Evolutionary conservation across 164 flowering plant genomes (phyloP).

Genomic region (Kingdonia uniflora): DNA sequence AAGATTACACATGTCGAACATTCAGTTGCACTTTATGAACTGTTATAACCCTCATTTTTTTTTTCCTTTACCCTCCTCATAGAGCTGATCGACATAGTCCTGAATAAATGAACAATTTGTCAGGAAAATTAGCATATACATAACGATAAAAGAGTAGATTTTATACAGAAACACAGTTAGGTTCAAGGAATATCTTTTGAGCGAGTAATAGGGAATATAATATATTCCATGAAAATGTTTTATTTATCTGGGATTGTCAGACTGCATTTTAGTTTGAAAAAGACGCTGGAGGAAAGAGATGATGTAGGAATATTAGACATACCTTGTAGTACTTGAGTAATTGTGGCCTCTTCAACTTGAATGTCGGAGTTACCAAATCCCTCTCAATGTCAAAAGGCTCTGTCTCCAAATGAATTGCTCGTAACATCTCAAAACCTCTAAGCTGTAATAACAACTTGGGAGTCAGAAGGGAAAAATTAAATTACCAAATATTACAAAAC

Average conservation of each 20-base stretch:
- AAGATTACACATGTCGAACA: no score
- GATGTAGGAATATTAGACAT: neutral
- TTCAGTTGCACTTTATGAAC: no score
- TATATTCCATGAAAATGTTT: no score
- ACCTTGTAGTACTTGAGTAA: constrained; percentile 86
- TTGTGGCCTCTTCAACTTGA: constrained; percentile 87
- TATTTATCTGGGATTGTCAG: no score
- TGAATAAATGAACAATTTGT: constrained; percentile 18
- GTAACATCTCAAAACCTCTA: constrained; percentile 84
- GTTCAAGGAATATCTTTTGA: no score
- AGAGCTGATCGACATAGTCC: constrained; percentile 54
- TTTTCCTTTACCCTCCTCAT: constrained; percentile 47
- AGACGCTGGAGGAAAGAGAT: neutral
- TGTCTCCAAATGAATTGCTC: constrained; percentile 81
- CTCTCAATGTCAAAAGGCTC: constrained; percentile 76
- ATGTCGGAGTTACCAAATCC: constrained; percentile 86
- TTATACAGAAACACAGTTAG: no score
- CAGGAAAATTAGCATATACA: no score
- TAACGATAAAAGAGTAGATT: no score
- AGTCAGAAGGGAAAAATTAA: constrained; percentile 14
- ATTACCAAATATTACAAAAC: neutral
- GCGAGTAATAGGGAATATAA: no score
- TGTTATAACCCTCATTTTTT: constrained; percentile 24
- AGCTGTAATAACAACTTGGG: constrained; percentile 36
- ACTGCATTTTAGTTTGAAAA: neutral